Base-by-base conservation (phyloP, 495 filamentous ascomycete genomes). In the Daldinia grandis region DNA sequence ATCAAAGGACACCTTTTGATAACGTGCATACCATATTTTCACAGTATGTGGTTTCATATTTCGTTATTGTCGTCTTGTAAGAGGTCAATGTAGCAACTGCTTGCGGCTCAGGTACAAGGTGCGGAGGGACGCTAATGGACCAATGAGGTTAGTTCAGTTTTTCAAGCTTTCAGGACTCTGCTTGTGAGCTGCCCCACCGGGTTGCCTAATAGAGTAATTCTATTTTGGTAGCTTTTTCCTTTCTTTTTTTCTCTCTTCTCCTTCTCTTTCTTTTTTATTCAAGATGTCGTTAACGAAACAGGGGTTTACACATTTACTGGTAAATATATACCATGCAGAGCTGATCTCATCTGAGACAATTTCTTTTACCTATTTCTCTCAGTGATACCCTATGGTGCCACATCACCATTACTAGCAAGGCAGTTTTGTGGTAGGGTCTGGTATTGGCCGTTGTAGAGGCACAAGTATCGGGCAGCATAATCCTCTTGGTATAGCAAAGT, bases 81-180 rank as follows among this genome's bases (percentile, higher is more conserved):
- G 56, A 64, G 49, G 61, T 60, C 25, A 49, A 38, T 50, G 55
- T 49, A 60, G 55, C 14, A 38, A 40, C 59, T 69, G 67, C 44
- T 69, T 69, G 67, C 60, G 67, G 67, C 49, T 55, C 56, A 60
- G 67, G 61, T 64, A 69, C 60, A 40, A 50, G 33, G 42, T 53
- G 60, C 33, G n/a, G 55, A 60, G 24, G 44, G 25, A 54, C 60
- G 64, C 38, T 27, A 44, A 14, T 33, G 31, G 14, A 53, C 65
- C 65, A 68, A 68, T 62, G 15, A 68, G 38, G 65, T 58, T 68
- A 68, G 58, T 6, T 17, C 30, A 38, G 31, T 42, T 30, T 21
- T 3, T 12, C 3, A 56, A 49, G 54, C 31, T 51, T 57, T 40
- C 14, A 40, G 54, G 42, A 25, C 58, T 50, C 50, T 53, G 17